Evolutionary conservation across 2,329 filamentous ascomycete species (phyloP).

Genomic region (Allantophomopsis lycopodina): DNA sequence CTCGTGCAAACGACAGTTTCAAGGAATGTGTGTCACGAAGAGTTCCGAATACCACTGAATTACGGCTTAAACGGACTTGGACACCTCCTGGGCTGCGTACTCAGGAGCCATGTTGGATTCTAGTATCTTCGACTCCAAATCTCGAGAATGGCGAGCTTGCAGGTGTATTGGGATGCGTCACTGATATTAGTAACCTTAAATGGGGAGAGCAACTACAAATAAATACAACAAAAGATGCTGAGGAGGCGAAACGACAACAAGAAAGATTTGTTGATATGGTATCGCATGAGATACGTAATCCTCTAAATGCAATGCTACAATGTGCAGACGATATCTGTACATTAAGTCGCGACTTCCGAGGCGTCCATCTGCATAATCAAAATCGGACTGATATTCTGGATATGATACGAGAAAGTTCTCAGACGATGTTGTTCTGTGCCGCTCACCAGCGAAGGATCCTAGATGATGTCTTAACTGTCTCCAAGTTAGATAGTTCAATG

Average conservation of each 20-base stretch:
- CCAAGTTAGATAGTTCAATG: conserved; percentile 74
- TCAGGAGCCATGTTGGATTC: too few relatives aligned
- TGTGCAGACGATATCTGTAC: too few relatives aligned
- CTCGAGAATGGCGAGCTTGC: too few relatives aligned
- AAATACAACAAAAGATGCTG: conserved; percentile 28
- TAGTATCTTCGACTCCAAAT: too few relatives aligned
- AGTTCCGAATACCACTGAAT: too few relatives aligned
- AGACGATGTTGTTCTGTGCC: conserved; percentile 56
- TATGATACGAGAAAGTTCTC: conserved; percentile 73
- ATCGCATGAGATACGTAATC: conserved; percentile 68
- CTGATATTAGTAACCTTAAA: too few relatives aligned
- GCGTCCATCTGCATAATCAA: conserved; percentile 80
- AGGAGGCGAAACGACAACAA: conserved; percentile 73
- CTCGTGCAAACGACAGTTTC: too few relatives aligned
- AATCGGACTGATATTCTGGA: conserved; percentile 76
- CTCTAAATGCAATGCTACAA: conserved; percentile 40
- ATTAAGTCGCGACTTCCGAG: conserved; percentile 16
- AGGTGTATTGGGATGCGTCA: too few relatives aligned
- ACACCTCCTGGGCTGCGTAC: too few relatives aligned
- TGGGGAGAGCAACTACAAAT: too few relatives aligned
- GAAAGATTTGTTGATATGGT: conserved; percentile 71
- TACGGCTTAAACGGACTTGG: too few relatives aligned
- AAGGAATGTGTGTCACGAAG: too few relatives aligned
- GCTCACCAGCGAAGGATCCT: conserved; percentile 40
- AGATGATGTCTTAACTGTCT: conserved; percentile 87